phyloP scores from a whole-genome alignment of 139 green algal genomes.

The Micromonas commoda region DNA sequence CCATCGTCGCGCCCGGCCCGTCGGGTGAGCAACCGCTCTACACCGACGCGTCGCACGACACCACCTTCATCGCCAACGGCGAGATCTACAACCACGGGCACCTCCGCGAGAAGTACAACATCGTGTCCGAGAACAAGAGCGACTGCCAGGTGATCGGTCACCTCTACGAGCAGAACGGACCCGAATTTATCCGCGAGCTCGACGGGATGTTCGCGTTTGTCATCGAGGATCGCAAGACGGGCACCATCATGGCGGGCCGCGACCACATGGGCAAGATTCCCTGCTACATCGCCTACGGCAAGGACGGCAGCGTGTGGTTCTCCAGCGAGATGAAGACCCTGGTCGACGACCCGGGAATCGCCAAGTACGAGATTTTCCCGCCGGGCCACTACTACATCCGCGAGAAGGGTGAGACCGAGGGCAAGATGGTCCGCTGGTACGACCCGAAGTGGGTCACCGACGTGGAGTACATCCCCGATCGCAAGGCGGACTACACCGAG shows the following conservation, averaged over 20 bases:
- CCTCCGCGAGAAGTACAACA: conserved; percentile 50
- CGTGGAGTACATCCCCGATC: conserved; percentile 12
- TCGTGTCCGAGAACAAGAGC: conserved; percentile 55
- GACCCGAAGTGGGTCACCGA: conserved; percentile 21
- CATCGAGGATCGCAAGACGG: conserved; percentile 58
- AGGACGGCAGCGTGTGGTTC: conserved; percentile 80
- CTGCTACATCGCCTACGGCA: conserved; percentile 82
- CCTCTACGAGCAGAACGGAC: conserved; percentile 67
- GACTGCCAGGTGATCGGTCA: conserved; percentile 74
- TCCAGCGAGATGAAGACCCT: conserved; percentile 86
- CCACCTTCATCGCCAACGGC: conserved; percentile 66
- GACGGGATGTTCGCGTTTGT: conserved; percentile 93
- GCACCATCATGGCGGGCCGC: conserved; percentile 64
- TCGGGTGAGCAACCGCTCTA: conserved; percentile 47
- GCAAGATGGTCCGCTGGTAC: conserved; percentile 14
- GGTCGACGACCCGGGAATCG: conserved; percentile 27
- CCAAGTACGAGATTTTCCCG: conserved; percentile 63
- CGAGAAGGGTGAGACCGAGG: background rate
- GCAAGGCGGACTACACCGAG: conserved; percentile 6
- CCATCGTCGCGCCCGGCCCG: conserved; percentile 56
- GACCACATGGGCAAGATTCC: conserved; percentile 92
- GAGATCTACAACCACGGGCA: conserved; percentile 81
- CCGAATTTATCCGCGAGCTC: conserved; percentile 68
- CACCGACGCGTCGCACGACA: conserved; percentile 43
- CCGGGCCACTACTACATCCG: conserved; percentile 50